Base-by-base conservation (phyloP, 805 yeast genomes). In the Candida khao-thaluensis region DNA sequence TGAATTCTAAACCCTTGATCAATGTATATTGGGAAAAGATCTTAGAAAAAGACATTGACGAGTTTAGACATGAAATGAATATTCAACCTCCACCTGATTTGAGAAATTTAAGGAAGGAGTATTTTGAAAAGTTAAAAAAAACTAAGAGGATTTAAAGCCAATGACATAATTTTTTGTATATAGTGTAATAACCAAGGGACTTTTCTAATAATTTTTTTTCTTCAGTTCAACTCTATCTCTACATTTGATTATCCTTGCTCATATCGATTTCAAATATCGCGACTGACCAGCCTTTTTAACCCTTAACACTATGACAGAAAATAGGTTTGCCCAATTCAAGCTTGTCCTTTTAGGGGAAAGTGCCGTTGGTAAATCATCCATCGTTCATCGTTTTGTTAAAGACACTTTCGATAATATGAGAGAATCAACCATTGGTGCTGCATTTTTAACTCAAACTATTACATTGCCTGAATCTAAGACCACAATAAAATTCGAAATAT, bases 21-120 rank as follows among this genome's bases (percentile, higher is more conserved):
- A 86, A 87, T 56, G 89, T 91, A 0, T 87, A 85, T 57, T 91
- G 99, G 99, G 98, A 93, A 57, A 75, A 86, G 30, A 63, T 81
- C 15, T 67, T 93, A 50, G 85, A 81, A 17, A 71, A 71, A 45
- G 91, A 89, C 56, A 76, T 87, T 4, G 70, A 79, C 40, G 88
- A 82, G 52, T 64, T 93, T 33, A 77, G 96, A 53, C 49, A 53
- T 4, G 84, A 83, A 42, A 63, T 91, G 45, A 85, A 89, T 3
- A 80, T 91, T 37, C 81, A 77, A 43, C 73, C 73, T 41, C 96
- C 96, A 0, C 74, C 74, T 3, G 89, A 89, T 55, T 75, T 89
- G 62, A 71, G 96, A 48, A 66, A 53, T 29, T 64, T 88, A 54
- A 69, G 93, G 38, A 72, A 69, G 47, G 59, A 57, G 35, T 64